A percentile compares a stretch with the other conserved stretches of the same genome.
phyloP scores from a whole-genome alignment of 768 basidiomycete genomes.

The Pleurotus djamor region DNA sequence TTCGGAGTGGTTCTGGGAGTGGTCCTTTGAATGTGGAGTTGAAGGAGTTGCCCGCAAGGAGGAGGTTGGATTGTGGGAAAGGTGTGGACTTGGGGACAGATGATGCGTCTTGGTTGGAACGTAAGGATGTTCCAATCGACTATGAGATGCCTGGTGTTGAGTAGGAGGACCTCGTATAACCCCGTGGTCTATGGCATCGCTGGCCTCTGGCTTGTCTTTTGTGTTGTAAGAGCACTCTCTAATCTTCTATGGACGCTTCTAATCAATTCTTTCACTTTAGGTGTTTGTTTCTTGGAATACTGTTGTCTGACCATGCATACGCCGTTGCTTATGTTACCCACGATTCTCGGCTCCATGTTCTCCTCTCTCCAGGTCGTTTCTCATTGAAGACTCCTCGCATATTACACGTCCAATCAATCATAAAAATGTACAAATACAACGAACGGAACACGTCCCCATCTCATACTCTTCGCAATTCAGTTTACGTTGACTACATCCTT shows the following conservation, averaged over 20 bases:
- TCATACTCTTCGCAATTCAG: not conserved
- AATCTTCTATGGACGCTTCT: no score
- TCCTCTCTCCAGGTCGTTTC: not conserved
- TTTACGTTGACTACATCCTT: not conserved
- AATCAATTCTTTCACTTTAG: not conserved
- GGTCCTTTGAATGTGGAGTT: conserved; percentile 33
- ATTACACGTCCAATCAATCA: no score
- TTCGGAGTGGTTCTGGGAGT: conserved; percentile 25
- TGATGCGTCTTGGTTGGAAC: conserved; percentile 64
- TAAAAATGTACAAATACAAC: no score
- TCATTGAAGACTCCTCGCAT: no score
- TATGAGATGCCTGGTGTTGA: conserved; percentile 56
- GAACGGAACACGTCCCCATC: not conserved
- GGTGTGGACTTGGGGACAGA: conserved; percentile 64
- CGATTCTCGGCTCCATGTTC: not conserved
- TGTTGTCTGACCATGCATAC: not conserved
- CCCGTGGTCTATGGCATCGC: no score
- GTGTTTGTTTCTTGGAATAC: not conserved
- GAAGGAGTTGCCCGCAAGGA: conserved; percentile 58
- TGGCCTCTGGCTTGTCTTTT: no score
- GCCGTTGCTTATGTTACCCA: not conserved
- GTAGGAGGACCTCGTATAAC: not conserved
- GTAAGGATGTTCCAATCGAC: conserved; percentile 76
- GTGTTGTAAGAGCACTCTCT: no score
- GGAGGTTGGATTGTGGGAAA: conserved; percentile 61